Percentiles rank a stretch among this genome's conserved stretches.
phyloP scores from a whole-genome alignment of 192 early-diverging fungal genomes.

The Chytriomyces hyalinus region DNA sequence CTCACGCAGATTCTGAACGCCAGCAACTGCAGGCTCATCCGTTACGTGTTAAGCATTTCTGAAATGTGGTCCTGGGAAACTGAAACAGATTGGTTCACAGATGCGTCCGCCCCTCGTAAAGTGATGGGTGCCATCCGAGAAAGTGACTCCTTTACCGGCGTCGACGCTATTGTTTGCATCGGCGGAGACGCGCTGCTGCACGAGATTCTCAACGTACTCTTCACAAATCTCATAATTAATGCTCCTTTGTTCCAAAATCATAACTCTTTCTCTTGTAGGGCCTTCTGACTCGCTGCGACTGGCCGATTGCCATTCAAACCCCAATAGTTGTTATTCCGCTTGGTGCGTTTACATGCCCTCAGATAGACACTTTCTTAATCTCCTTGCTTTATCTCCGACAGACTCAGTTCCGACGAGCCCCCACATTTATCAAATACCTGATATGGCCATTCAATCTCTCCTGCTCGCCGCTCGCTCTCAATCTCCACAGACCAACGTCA shows the following conservation, averaged over 20 bases:
- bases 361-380: background rate
- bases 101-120: background rate
- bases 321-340: background rate
- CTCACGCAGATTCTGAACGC: no score
- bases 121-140: background rate
- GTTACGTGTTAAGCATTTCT: background rate
- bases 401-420: background rate
- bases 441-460: background rate
- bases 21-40: no score
- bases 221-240: background rate
- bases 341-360: background rate
- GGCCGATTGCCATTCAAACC: background rate
- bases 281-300: background rate
- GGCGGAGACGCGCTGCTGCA: background rate
- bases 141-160: background rate
- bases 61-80: background rate
- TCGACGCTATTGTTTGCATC: slow-evolving; percentile 3
- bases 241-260: background rate
- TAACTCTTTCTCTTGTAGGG: background rate
- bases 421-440: background rate
- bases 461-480: background rate
- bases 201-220: background rate
- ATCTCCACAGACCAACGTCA: background rate
- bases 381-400: background rate
- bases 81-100: background rate